Evolutionary conservation across 345 rosid species (phyloP).

Genomic region (Geranium rotundifolium): DNA sequence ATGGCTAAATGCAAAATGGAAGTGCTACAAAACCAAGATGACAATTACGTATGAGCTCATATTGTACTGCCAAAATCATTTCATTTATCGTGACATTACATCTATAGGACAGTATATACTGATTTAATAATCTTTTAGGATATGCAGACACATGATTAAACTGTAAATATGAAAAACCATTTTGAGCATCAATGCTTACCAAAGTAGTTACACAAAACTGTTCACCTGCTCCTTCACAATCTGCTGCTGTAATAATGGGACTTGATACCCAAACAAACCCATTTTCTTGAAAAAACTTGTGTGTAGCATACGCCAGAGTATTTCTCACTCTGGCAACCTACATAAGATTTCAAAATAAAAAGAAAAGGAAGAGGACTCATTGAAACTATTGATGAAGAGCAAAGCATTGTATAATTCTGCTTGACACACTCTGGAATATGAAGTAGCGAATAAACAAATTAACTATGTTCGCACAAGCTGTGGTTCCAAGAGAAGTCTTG

Average conservation of each 20-base stretch:
- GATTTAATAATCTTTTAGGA: not conserved
- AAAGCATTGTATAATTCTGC: too few species aligned
- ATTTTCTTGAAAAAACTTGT: constrained; percentile 84
- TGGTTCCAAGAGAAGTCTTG: too few species aligned
- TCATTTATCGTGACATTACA: not conserved
- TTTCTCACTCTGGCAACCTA: constrained; percentile 95
- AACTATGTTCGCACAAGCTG: too few species aligned
- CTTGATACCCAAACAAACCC: constrained; percentile 96
- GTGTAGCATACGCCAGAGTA: constrained; percentile 89
- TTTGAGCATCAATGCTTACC: constrained; percentile 28
- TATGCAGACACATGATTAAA: too few species aligned
- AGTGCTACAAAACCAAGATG: not conserved
- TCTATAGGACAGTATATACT: not conserved
- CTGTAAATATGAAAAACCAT: not conserved
- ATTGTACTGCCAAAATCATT: constrained; percentile 1
- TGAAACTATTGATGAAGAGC: too few species aligned
- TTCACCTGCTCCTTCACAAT: constrained; percentile 98
- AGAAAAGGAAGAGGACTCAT: too few species aligned
- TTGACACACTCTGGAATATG: too few species aligned
- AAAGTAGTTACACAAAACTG: constrained; percentile 97
- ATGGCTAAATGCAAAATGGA: not conserved
- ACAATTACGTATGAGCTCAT: not conserved
- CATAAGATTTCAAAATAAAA: constrained; percentile 9
- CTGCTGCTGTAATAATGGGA: constrained; percentile 92
- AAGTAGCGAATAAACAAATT: too few species aligned